Evolutionary conservation across 2,329 filamentous ascomycete species (phyloP).

Genomic region (Pezicula rhizophila): DNA sequence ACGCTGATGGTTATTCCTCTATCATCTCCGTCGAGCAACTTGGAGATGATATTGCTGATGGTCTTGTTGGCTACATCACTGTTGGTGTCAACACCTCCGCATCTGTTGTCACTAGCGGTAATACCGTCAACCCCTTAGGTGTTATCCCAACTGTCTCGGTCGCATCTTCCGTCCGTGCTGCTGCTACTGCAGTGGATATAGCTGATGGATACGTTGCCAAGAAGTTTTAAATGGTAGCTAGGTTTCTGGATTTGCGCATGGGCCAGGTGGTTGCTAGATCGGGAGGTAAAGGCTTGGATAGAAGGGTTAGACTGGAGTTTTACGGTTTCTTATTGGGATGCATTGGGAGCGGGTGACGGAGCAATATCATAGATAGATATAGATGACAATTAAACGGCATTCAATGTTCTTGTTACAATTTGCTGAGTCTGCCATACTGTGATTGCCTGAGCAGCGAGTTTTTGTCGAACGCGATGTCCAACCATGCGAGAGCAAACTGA

Average conservation of each 20-base stretch:
- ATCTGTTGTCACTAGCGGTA: background rate
- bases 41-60: slow-evolving; percentile 26
- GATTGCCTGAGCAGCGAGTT: no score
- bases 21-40: slow-evolving; percentile 19
- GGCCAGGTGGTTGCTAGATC: no score
- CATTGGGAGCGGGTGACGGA: no score
- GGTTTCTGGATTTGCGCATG: slow-evolving; percentile 29
- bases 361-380: no score
- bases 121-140: slow-evolving; percentile 2
- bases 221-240: slow-evolving; percentile 11
- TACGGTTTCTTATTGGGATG: no score
- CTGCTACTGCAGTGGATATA: slow-evolving; percentile 1
- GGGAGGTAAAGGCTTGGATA: no score
- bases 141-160: slow-evolving; percentile 5
- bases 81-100: slow-evolving; percentile 25
- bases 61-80: slow-evolving; percentile 30
- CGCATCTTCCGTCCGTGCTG: slow-evolving; percentile 1
- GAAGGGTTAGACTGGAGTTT: no score
- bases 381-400: no score
- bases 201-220: slow-evolving; percentile 2
- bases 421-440: no score
- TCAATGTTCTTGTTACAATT: no score
- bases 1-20: slow-evolving; percentile 3
- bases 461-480: no score
- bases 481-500: no score